Evolutionary conservation across 495 filamentous ascomycete species (phyloP).

Genomic region (Rostrohypoxylon terebratum): DNA sequence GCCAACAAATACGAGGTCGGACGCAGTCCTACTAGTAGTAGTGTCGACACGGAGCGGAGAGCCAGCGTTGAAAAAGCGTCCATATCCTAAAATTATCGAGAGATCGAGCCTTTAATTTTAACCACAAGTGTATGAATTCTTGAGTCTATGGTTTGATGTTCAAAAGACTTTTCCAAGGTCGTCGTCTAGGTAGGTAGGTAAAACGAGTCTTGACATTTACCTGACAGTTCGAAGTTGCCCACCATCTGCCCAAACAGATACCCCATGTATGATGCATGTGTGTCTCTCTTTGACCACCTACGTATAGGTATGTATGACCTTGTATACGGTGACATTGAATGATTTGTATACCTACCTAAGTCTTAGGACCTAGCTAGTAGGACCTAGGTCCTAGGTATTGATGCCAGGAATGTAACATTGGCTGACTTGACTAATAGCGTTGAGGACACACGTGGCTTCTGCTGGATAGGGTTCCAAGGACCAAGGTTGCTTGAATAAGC

Average conservation of each 20-base stretch:
- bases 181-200: no score
- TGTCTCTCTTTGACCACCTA: neutral
- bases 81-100: neutral
- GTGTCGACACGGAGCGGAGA: neutral
- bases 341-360: no score
- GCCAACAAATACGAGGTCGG: constrained; percentile 39
- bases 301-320: neutral
- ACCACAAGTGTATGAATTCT: neutral
- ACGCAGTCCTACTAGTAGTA: constrained; percentile 18
- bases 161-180: neutral
- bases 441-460: neutral
- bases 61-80: neutral
- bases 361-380: no score
- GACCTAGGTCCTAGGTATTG: no score
- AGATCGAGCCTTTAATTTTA: neutral
- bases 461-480: neutral
- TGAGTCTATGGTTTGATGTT: neutral
- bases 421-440: neutral
- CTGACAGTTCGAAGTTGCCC: neutral
- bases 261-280: constrained; percentile 2
- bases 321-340: constrained; percentile 8
- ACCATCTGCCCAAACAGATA: neutral
- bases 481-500: neutral
- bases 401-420: neutral
- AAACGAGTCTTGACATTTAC: neutral